Base-by-base conservation (phyloP, 2,329 filamentous ascomycete genomes). In the Ceratocystis colombiana region DNA sequence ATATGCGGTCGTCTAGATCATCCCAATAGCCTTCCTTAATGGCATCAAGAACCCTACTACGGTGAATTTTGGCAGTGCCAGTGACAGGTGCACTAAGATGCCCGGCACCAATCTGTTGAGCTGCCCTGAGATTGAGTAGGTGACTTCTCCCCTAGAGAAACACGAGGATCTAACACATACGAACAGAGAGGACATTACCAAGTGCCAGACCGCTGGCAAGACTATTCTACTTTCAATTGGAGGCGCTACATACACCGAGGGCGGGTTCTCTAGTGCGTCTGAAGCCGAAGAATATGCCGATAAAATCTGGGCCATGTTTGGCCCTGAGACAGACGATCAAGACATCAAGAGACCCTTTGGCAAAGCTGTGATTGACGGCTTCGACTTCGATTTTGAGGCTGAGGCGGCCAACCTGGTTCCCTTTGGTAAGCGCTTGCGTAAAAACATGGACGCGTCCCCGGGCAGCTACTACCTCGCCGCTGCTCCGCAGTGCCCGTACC, bases 41-140 rank as follows among this genome's bases (percentile, higher is more conserved):
- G 78, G 77, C 61, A 80, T 89, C 69, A 79, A 77, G 57, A 80
- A 79, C 17, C 76, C 77, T 2, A 78, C 81, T 0, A 77, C 78
- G 50, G 75, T 85, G 67, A 87, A 89, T 74, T 86, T 89, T 71
- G 82, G 86, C 65, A 87, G 84, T 68, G 80, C 82, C 6, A 81
- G 81, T n/a, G 77, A 86, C 69, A 79, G 79, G 57, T 89, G 87
- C 74, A 81, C 79, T 4, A 73, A 76, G 0, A 87, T 88, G 66
- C 68, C 77, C 0, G 84, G 82, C n/a, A 84, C 81, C 0, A 75
- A 78, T 3, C 76, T 88, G 7, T 75, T 85, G 17, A 77, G 79
- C 68, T 90, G 87, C 70, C 81, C 86, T 0, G 75, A 88, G 68
- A 80, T 90, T 55, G 86, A 82, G 84, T 86, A 77, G 72, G 81